Base-by-base conservation (phyloP, 2,329 filamentous ascomycete species). In the Dactylellina haptotyla region DNA sequence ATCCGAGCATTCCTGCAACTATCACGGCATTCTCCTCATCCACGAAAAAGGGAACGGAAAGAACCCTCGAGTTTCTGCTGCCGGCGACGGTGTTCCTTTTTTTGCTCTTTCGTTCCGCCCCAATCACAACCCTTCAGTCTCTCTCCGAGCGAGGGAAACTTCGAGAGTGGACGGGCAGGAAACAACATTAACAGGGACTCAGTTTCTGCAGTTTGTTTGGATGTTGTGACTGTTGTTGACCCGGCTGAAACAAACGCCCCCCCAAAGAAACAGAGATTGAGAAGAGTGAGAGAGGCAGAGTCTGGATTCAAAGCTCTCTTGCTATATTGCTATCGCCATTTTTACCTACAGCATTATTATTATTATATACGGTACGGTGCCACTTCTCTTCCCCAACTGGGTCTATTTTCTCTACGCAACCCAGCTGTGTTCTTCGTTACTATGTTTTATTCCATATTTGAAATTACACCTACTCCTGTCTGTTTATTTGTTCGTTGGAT, bases 181-280 rank as follows among this genome's bases (percentile, higher is more conserved):
- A 41, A 41, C 18, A 41, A 16, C 37, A 41, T 41, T 41, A 12
- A 16, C 37, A 41, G 14, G 14, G 18, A 41, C 37, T 41, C 37
- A 28, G 54, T 41, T 26, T 45, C 37, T 54, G 32, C n/a, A 10
- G 32, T 69, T 53, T 51, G 54, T 67, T 67, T 59, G 54, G 32
- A 61, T 48, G 64, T 41, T 69, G 64, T 62, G 64, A 69, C 64
- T 61, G 64, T 62, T 41, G 65, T 62, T 70, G 57, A 50, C 32
- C 56, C 65, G 58, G 62, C 62, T 58, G 62, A 66, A 66, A 66
- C 62, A 66, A 65, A 37, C 50, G 30, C 50, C 48, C 50, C 50
- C 41, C 51, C 51, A 57, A 66, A 58, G 6, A 23, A 18, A 32
- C 26, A 46, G 41, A 28, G 10, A 32, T 51, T 26, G n/a, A 9